Evolutionary conservation across 2,329 filamentous ascomycete species (phyloP), one percentile per base, ranked within the genome.

Genomic region (Botrytis galanthina): DNA sequence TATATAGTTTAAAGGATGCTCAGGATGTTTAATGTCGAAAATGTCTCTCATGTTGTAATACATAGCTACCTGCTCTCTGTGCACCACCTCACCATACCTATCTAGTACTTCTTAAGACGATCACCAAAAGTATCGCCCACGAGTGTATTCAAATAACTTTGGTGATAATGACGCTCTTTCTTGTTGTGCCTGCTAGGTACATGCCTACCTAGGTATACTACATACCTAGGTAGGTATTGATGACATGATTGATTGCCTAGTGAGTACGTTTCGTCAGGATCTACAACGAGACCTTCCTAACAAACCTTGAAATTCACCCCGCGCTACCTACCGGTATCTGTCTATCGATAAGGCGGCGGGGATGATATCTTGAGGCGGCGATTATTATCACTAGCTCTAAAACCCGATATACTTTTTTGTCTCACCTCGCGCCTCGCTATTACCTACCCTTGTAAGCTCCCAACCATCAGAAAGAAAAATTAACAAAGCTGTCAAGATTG

Each of bases 311-410:
- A 42, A 57, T 69, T 57, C 66, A 57, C 66, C 66, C 66, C 66
- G 35, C 66, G 35, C 22, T 29, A 29, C 10, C n/a, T 74, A 76
- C 74, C 73, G 29, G 68, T 29, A 76, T 75, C 73, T 57, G 68
- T 29, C 29, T 73, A 76, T 75, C 73, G 75, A 77, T 76, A 77
- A 77, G 75, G 71, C 62, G 54, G 57, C 63, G 46, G 57, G 68
- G 29, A 44, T 44, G 48, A 39, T 68, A 32, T 42, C n/a, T 39
- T 42, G 66, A 68, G 48, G 66, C 48, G 66, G 66, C 48, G 35
- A 69, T 48, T 32, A 42, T 51, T 68, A 54, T 35, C 20, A 61
- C 68, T 42, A 59, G 37, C 44, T 57, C 61, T 46, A 39, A 68
- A 59, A 37, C 32, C 51, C 48, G 46, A 29, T 57, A 44, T 54